These are phyloP conservation scores for Bolboschoenus planiculmis DNA, from an alignment of 176 grass and related monocot genomes.

Conservation along the genomic window DNA sequence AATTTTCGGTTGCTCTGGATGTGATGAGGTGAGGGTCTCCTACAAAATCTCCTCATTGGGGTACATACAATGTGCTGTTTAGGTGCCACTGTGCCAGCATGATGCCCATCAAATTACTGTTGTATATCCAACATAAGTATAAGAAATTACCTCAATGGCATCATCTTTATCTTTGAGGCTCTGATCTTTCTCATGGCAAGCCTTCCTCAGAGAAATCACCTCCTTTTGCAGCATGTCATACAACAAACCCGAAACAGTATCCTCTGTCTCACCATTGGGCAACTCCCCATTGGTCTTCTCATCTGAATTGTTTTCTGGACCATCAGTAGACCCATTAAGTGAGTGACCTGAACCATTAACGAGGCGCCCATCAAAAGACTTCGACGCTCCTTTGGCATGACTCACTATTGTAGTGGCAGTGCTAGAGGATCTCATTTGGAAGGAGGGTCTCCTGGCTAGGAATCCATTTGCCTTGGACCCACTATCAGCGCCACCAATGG, in stretches of 20 bases:
- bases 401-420: slow-evolving; percentile 66
- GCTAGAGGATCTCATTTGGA: slow-evolving; percentile 83
- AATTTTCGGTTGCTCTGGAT: background rate
- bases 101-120: background rate
- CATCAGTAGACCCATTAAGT: slow-evolving; percentile 58
- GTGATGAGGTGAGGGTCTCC: background rate
- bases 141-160: slow-evolving; percentile 62
- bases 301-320: slow-evolving; percentile 52
- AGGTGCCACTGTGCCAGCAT: background rate
- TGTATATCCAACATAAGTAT: background rate
- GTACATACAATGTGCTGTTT: background rate
- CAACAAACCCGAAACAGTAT: slow-evolving; percentile 65
- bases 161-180: slow-evolving; percentile 95
- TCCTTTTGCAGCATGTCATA: slow-evolving; percentile 98
- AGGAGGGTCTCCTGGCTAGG: slow-evolving; percentile 60
- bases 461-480: slow-evolving; percentile 68
- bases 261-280: slow-evolving; percentile 37
- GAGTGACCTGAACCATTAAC: slow-evolving; percentile 38
- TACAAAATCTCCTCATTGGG: background rate
- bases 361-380: slow-evolving; percentile 82
- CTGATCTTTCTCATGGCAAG: slow-evolving; percentile 82
- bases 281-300: slow-evolving; percentile 45
- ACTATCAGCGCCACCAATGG: slow-evolving; percentile 59
- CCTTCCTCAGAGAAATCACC: slow-evolving; percentile 72
- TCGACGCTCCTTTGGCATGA: slow-evolving; percentile 91